These are phyloP conservation scores for Phytophthora boehmeriae DNA, from an alignment of 352 stramenopile species.

Conservation along the genomic window DNA sequence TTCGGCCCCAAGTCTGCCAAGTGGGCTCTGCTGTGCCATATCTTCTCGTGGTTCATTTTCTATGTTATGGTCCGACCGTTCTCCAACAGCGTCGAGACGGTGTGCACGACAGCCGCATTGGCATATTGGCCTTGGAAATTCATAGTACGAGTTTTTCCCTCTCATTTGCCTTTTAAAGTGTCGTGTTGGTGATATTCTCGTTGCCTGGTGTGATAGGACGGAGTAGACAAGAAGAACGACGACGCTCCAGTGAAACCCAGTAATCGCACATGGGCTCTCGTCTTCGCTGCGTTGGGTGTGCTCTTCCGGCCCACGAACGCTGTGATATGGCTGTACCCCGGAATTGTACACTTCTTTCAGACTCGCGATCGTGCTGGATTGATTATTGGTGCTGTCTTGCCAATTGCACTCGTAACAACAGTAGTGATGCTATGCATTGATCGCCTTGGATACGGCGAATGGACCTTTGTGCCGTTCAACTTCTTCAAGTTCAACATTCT, in stretches of 20 bases:
- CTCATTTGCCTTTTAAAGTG: neutral
- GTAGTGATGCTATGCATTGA: conserved; percentile 77
- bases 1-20: conserved; percentile 70
- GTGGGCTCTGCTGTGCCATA: conserved; percentile 74
- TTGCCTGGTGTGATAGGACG: conserved; percentile 17
- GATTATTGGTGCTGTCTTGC: conserved; percentile 53
- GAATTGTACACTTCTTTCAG: conserved; percentile 57
- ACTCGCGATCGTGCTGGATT: conserved; percentile 44
- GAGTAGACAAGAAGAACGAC: conserved; percentile 44
- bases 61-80: conserved; percentile 88
- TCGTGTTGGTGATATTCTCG: conserved; percentile 9
- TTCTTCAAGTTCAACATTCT: conserved; percentile 90
- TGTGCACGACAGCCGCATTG: conserved; percentile 78
- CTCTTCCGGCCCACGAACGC: conserved; percentile 85
- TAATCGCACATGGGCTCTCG: conserved; percentile 52
- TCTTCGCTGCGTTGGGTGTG: conserved; percentile 69
- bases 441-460: conserved; percentile 73
- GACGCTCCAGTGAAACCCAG: conserved; percentile 28
- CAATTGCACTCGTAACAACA: conserved; percentile 62
- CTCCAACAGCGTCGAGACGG: conserved; percentile 86
- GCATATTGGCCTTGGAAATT: conserved; percentile 84
- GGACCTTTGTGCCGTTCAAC: conserved; percentile 87
- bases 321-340: conserved; percentile 79
- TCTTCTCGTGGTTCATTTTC: conserved; percentile 88
- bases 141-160: conserved; percentile 40